Evolutionary conservation across 805 yeast genomes (phyloP), one percentile per base, ranked within the genome.

Genomic region (Candida silvatica): DNA sequence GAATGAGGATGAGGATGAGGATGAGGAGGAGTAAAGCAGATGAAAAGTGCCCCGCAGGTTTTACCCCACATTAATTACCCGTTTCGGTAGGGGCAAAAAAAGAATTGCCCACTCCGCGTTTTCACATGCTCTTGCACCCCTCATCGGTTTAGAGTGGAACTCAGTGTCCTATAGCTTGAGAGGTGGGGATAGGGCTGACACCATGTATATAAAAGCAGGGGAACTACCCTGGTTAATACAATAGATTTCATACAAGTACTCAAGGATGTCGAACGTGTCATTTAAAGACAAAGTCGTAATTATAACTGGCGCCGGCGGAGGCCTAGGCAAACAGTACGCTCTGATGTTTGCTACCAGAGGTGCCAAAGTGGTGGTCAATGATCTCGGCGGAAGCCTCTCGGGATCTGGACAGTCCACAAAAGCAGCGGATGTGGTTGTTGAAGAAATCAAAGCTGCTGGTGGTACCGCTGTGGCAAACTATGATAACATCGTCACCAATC

Each of bases 271-370:
- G 18, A 29, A 54, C 31, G 54, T 79, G 18, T 52, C 66, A 25
- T 85, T 80, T 52, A 80, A 84, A 50, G 86, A 78, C 48, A 80
- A 82, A 57, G 97, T 90, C 29, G 97, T 90, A 23, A 77, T 90
- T 38, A 77, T 90, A 55, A 90, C 97, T 33, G 98, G 98, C 23
- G 92, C 97, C 32, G 98, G 98, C 44, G 97, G 97, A 47, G 98
- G 97, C 15, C 71, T 90, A 30, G 98, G 98, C 17, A 82, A 71
- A 49, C 77, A 77, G 32, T 90, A 90, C 59, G 94, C 96, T 4
- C 62, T 86, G 22, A 86, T 81, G 47, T 90, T 71, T 60, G 97
- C 94, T 29, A 66, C 76, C 39, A 71, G 95, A 46, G 97, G 97
- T 24, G 98, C 97, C 41, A 80, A 80, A 49, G 96, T 90, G 25